A percentile compares a stretch with the other conserved stretches of the same genome.
Conservation (phyloP, 1,139 yeast genomes). For the Pichia sp. region DNA sequence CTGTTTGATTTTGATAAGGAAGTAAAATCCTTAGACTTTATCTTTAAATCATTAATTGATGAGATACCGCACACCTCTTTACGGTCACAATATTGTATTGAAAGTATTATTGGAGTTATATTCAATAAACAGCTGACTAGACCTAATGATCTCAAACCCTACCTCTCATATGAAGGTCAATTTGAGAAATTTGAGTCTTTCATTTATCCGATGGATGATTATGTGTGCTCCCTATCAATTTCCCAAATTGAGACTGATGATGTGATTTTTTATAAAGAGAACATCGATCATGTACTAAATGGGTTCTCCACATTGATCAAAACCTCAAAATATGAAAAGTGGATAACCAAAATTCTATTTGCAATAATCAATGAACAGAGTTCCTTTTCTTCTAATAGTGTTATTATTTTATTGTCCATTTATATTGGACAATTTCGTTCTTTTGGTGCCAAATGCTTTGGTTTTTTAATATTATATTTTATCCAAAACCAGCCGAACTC, state of each 20-base stretch:
- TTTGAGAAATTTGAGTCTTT: slow-evolving; percentile 15
- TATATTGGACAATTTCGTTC: slow-evolving; percentile 20
- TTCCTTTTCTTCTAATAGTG: slow-evolving; percentile 5
- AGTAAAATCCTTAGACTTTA: slow-evolving; percentile 16
- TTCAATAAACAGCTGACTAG: slow-evolving; percentile 20
- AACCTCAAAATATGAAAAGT: slow-evolving; percentile 18
- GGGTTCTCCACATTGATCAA: slow-evolving; percentile 13
- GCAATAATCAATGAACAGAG: slow-evolving; percentile 30
- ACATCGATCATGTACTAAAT: slow-evolving; percentile 10
- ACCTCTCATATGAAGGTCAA: slow-evolving; percentile 19
- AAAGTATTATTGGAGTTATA: slow-evolving; percentile 33
- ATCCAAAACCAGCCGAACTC: slow-evolving; percentile 14
- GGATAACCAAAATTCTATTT: slow-evolving; percentile 25
- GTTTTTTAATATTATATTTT: slow-evolving; percentile 23
- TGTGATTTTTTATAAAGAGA: slow-evolving; percentile 9
- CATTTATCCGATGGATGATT: slow-evolving; percentile 30
- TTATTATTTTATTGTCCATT: slow-evolving; percentile 19
- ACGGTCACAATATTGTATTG: slow-evolving; percentile 28
- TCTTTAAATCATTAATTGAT: slow-evolving; percentile 19
- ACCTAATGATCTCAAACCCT: slow-evolving; percentile 7
- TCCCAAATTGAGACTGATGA: slow-evolving; percentile 18
- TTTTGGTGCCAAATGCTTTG: slow-evolving; percentile 14
- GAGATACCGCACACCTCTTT: slow-evolving; percentile 7
- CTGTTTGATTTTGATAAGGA: slow-evolving; percentile 11
- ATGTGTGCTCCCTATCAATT: slow-evolving; percentile 29